Evolutionary conservation across 805 yeast species (phyloP).

Genomic region (Lachancea dasiensis): DNA sequence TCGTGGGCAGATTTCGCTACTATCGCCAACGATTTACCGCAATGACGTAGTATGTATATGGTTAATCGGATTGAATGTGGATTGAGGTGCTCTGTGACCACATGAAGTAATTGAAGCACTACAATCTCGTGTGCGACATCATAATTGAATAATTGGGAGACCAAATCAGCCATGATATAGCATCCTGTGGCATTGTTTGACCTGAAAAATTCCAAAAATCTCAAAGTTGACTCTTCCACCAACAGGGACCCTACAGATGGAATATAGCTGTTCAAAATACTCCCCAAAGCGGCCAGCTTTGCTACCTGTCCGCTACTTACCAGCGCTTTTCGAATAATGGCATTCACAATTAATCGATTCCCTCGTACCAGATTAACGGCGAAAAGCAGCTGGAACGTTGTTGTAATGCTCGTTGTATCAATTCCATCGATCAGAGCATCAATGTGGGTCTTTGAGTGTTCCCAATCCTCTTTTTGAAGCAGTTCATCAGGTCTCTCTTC

Average conservation of each 20-base stretch:
- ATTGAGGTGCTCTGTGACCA: slow-evolving; percentile 43
- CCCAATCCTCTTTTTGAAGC: slow-evolving; percentile 55
- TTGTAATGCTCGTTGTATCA: slow-evolving; percentile 42
- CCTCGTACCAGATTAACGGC: slow-evolving; percentile 55
- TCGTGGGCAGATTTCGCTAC: slow-evolving; percentile 41
- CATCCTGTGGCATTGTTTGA: slow-evolving; percentile 42
- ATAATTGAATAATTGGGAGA: slow-evolving; percentile 60
- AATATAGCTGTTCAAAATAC: slow-evolving; percentile 57
- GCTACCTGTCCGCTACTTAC: slow-evolving; percentile 35
- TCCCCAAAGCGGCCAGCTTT: slow-evolving; percentile 50
- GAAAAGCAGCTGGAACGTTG: slow-evolving; percentile 45
- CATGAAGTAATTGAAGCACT: slow-evolving; percentile 45
- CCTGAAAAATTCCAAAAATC: slow-evolving; percentile 50
- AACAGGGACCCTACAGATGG: slow-evolving; percentile 64
- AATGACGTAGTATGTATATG: slow-evolving; percentile 41
- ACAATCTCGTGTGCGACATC: slow-evolving; percentile 52
- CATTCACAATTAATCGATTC: slow-evolving; percentile 52
- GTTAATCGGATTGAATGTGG: slow-evolving; percentile 54
- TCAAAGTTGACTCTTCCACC: slow-evolving; percentile 46
- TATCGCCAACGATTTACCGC: slow-evolving; percentile 47
- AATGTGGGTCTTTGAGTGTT: slow-evolving; percentile 40
- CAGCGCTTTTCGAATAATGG: slow-evolving; percentile 49
- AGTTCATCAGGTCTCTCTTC: slow-evolving; percentile 25
- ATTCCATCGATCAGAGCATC: slow-evolving; percentile 44
- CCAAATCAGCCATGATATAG: slow-evolving; percentile 40